Base-by-base conservation (phyloP, 2,329 filamentous ascomycete genomes). In the Ceratocystiopsis sp. region DNA sequence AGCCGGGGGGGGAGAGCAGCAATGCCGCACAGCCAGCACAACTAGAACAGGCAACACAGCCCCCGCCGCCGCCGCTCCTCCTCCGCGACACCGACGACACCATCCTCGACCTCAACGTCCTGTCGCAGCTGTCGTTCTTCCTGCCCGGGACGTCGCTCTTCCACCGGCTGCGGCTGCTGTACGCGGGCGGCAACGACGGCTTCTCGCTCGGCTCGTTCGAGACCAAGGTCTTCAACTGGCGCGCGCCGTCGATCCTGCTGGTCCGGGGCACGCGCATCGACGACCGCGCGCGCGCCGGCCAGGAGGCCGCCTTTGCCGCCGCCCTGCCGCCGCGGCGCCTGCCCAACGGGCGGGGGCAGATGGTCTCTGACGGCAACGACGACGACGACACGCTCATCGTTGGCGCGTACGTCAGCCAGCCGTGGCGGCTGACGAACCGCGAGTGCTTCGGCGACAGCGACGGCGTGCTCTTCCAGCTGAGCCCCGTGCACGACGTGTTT, bases 141-240 rank as follows among this genome's bases (percentile, higher is more conserved):
- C 66, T 86, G 25, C 73, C 73, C 2, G 74, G 76, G 8, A 64
- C 65, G 5, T 68, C 70, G 2, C 65, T 86, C 6, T 85, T 84
- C 55, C 65, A 74, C 12, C 67, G 73, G 3, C 63, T 85, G 3
- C 71, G 78, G 1, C 67, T 75, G 2, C 63, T 86, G 0, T 86
- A 85, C 54, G 78, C 76, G 1, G 81, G 80, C 6, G 75, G 71
- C 39, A 71, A 75, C 21, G 74, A 78, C 13, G 81, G 81, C 6
- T 86, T 84, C 58, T 83, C 78, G 17, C 80, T 85, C 73, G 79
- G 80, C 18, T 79, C 76, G 44, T 84, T 85, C 49, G 78, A 84
- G 54, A 71, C 76, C 17, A 78, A 77, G 51, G 76, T 84, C 3
- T 81, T 85, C 60, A 81, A 85, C 55, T 86, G 81, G 80, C 67